These are phyloP conservation scores for Tetrahymena thermophila DNA, from an alignment of 73 alveolate genomes.

Conservation along the genomic window DNA sequence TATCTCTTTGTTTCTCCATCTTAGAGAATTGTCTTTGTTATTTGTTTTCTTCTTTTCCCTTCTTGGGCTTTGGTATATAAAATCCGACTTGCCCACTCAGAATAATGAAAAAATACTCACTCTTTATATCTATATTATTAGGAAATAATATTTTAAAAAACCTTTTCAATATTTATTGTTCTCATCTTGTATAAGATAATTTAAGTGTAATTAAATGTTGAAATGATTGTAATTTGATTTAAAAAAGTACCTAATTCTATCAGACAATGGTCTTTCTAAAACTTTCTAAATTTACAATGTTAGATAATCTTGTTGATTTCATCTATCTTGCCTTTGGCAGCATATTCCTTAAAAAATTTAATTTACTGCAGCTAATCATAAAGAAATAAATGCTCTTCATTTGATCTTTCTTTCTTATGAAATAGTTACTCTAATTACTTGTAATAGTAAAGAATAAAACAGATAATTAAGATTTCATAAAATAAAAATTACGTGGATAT, in stretches of 20 bases:
- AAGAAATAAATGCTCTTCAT: not conserved
- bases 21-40: not conserved
- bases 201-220: not conserved
- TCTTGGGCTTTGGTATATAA: slow-evolving; percentile 21
- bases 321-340: not conserved
- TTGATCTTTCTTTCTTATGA: not conserved
- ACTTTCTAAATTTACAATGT: not conserved
- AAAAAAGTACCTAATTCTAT: not conserved
- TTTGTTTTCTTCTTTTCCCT: slow-evolving; percentile 20
- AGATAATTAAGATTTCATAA: not conserved
- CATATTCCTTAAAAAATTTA: not conserved
- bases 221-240: not conserved
- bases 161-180: not conserved
- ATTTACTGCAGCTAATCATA: not conserved
- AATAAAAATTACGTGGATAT: not conserved
- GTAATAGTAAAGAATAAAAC: too few species aligned
- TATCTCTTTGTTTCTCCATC: not conserved
- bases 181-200: not conserved
- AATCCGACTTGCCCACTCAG: slow-evolving; percentile 31
- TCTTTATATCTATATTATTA: slow-evolving; percentile 11
- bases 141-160: too few species aligned
- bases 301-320: not conserved
- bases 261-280: not conserved
- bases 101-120: slow-evolving; percentile 30
- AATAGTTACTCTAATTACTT: not conserved